Base-by-base conservation (phyloP, 164 flowering plant species). In the Sextonia rubra region DNA sequence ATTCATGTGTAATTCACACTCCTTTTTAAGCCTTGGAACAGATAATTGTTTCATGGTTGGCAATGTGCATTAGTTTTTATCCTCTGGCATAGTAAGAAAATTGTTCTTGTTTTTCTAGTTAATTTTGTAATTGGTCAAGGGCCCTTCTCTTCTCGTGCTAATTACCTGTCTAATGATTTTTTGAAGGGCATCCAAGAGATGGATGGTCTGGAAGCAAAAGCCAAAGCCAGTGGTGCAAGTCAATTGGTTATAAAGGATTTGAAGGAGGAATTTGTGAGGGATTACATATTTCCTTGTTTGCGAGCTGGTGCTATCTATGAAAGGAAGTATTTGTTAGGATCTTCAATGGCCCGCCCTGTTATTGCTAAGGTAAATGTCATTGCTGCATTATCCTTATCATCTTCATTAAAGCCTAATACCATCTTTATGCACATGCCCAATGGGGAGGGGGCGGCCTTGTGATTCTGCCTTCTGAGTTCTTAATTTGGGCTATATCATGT, bases 331-430 rank as follows among this genome's bases (percentile, higher is more conserved):
- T 83, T 92, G 84, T 84, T 94, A 69, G 97, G 99, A n/a, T 92
- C 99, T 56, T 90, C 99, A 73, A 94, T 94, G 97, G 97, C 99
- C 12, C 97, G 97, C 12, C 99, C 99, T 76, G 97, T 94, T 68
- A 92, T 94, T 81, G 98, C 96, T 11, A 94, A 94, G 92, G 99
- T 92, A 69, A 70, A 37, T 37, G 5, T 8, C 2, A 9, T 37
- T 8, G 44, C 44, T 37, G 44, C 44, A 7, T 37, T 37, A 58
- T 11, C 61, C 18, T n/a, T 22, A 2, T 24, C 26, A 61, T 25
- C 27, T 11, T 61, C 20, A 5, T 52, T 52, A 20, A 52, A 17
- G 58, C 58, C n/a, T 52, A 14, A 17, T 15, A 20, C 58, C 58
- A 12, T 37, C 44, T 8, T 37, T 37, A 37, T 37, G 44, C 44